Percentiles rank a stretch among this genome's conserved stretches.
phyloP scores from a whole-genome alignment of 805 yeast genomes.

The Torulaspora maleeae region DNA sequence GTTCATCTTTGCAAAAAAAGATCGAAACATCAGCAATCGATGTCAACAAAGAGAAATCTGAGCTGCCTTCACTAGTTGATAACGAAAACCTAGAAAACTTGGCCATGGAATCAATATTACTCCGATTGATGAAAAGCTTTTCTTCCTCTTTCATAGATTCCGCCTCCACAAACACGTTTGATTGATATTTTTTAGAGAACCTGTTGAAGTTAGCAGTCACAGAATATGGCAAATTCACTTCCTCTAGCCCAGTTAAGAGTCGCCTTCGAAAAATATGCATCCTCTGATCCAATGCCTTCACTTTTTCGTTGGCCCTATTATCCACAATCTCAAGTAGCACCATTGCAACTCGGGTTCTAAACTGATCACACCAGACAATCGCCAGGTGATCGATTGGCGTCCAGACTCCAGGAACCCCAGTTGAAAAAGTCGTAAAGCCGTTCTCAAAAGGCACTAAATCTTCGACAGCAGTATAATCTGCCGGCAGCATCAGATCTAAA shows the following conservation, averaged over 20 bases:
- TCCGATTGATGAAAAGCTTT: background rate
- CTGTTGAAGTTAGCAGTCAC: conserved; percentile 2
- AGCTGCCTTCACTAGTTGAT: background rate
- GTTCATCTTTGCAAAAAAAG: conserved; percentile 14
- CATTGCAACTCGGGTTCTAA: conserved; percentile 58
- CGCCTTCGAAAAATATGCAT: conserved; percentile 50
- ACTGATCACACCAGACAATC: conserved; percentile 92
- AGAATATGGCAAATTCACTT: conserved; percentile 17
- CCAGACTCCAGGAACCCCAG: conserved; percentile 90
- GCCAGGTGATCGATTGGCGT: conserved; percentile 92
- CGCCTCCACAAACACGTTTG: conserved; percentile 3
- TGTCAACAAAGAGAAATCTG: conserved; percentile 19
- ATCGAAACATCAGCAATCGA: conserved; percentile 10
- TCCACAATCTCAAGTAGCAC: conserved; percentile 60
- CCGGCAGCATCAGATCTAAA: conserved; percentile 73
- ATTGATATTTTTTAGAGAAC: background rate
- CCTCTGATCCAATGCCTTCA: conserved; percentile 50
- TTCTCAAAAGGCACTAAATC: conserved; percentile 66
- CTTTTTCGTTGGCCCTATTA: conserved; percentile 41
- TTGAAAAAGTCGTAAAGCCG: conserved; percentile 78
- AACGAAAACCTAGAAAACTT: conserved; percentile 2
- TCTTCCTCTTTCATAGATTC: background rate
- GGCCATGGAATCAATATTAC: background rate
- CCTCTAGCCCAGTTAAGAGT: conserved; percentile 56
- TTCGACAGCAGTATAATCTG: conserved; percentile 77